Evolutionary conservation across 352 stramenopile species (phyloP).

Genomic region (Globisporangium barbulae): DNA sequence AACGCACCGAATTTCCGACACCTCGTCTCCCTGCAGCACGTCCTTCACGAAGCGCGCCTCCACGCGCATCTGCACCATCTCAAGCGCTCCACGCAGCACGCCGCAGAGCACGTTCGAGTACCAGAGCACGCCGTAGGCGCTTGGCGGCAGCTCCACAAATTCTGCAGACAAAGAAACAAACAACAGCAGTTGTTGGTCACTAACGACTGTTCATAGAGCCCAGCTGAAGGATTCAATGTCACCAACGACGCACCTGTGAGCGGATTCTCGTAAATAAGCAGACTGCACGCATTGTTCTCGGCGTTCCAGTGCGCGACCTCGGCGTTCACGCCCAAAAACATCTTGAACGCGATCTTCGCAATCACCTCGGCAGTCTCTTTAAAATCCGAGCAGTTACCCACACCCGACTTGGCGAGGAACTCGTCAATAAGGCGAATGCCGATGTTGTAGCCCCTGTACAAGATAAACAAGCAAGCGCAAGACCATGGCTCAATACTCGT

Average conservation of each 20-base stretch:
- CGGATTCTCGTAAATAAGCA: constrained; percentile 97
- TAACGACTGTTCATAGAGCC: not conserved
- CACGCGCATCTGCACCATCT: constrained; percentile 93
- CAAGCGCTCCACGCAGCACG: constrained; percentile 93
- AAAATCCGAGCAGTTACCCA: constrained; percentile 84
- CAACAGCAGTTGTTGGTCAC: not conserved
- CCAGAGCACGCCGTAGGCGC: constrained; percentile 88
- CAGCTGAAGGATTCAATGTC: not conserved
- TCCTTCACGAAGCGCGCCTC: constrained; percentile 85
- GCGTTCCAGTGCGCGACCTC: constrained; percentile 91
- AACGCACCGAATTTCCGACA: constrained; percentile 77
- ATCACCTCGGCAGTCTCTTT: constrained; percentile 94
- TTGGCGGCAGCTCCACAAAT: constrained; percentile 88
- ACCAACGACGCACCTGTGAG: constrained; percentile 57
- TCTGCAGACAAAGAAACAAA: constrained; percentile 34
- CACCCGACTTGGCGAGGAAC: constrained; percentile 95
- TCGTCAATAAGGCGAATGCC: constrained; percentile 97
- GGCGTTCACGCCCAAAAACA: constrained; percentile 96
- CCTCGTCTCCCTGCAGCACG: constrained; percentile 80
- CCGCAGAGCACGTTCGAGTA: constrained; percentile 98
- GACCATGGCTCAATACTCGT: not conserved
- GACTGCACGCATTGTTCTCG: constrained; percentile 85
- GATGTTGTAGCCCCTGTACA: constrained; percentile 93
- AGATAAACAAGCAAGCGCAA: not conserved
- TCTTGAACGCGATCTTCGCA: constrained; percentile 96